Evolutionary conservation across 257 asterid genomes (phyloP).

Genomic region (Petrea volubilis): DNA sequence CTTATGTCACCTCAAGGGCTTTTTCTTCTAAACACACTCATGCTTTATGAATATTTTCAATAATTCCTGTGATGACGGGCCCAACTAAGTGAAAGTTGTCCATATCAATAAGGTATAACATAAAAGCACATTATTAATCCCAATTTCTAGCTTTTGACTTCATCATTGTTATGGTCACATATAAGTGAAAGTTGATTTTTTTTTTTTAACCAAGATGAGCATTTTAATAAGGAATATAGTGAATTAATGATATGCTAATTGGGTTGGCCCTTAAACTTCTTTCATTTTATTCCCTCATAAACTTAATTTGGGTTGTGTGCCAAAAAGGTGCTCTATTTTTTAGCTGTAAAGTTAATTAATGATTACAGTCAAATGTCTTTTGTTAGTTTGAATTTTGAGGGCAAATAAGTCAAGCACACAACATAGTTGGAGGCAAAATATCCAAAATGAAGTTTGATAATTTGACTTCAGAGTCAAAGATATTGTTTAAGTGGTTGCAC

Average conservation of each 20-base stretch:
- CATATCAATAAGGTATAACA: too few species aligned
- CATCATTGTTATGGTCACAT: neutral
- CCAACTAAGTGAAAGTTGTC: too few species aligned
- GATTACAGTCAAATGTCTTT: neutral
- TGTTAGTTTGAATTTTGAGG: neutral
- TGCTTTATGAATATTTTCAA: too few species aligned
- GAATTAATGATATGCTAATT: neutral
- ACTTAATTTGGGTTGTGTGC: neutral
- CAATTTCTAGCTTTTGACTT: neutral
- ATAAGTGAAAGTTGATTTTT: neutral
- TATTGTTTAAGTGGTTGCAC: neutral
- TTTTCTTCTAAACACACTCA: too few species aligned
- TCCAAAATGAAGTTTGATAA: neutral
- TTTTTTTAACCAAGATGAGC: neutral
- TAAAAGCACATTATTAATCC: neutral
- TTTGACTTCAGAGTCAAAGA: neutral
- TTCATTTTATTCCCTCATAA: neutral
- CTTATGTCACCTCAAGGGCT: too few species aligned
- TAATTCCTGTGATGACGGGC: too few species aligned
- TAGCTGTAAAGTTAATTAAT: constrained; percentile 15
- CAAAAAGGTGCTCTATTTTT: neutral
- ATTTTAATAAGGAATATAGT: neutral
- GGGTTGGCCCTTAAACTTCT: neutral
- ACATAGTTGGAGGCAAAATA: neutral
- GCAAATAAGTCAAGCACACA: neutral